phyloP scores from a whole-genome alignment of 306 rosid species.

The Vicia villosa region DNA sequence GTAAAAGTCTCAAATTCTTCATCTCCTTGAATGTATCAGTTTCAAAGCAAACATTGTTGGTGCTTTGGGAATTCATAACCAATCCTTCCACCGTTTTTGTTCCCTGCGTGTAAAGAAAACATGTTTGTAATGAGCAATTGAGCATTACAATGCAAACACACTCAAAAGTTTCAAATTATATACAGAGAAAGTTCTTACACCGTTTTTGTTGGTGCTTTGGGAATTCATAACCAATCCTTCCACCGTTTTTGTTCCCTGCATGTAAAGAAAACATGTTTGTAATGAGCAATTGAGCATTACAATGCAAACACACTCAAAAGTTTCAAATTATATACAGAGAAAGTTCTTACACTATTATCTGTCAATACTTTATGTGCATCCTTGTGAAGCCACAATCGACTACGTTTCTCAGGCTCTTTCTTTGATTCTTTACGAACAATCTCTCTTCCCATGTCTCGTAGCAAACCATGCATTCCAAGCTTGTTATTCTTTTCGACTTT shows the following conservation, averaged over 20 bases:
- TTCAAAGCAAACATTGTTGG: not conserved
- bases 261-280: not conserved
- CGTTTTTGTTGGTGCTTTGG: not conserved
- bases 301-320: not conserved
- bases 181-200: too few species aligned
- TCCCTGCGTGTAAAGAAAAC: slow-evolving; percentile 1
- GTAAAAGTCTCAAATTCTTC: slow-evolving; percentile 45
- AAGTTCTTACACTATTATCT: not conserved
- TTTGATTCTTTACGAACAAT: not conserved
- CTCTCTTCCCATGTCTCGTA: slow-evolving; percentile 17
- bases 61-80: not conserved
- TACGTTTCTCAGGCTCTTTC: not conserved
- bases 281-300: not conserved
- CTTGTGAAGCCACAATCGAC: not conserved
- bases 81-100: slow-evolving; percentile 30
- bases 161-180: too few species aligned
- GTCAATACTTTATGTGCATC: not conserved
- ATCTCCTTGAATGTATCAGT: slow-evolving; percentile 42
- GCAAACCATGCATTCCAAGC: slow-evolving; percentile 2
- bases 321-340: not conserved
- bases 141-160: not conserved
- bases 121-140: not conserved
- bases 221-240: slow-evolving; percentile 30
- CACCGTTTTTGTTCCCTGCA: slow-evolving; percentile 27
- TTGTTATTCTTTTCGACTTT: not conserved